A percentile compares a stretch with the other conserved stretches of the same genome.
Conservation (phyloP, 140 eudicot species). For the Anethum foeniculum region DNA sequence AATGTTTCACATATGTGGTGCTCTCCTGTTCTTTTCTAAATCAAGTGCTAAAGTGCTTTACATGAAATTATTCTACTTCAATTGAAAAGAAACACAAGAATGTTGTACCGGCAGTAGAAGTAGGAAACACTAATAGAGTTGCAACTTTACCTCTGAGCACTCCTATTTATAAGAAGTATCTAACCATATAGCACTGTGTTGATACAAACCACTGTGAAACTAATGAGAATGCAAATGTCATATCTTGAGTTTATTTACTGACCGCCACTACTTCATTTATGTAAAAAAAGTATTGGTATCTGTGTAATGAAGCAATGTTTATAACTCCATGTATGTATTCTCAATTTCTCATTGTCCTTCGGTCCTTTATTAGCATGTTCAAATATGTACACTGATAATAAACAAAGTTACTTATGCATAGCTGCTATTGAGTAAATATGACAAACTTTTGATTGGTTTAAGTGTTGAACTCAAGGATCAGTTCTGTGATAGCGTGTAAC, state of each 20-base stretch:
- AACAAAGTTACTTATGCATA: not conserved
- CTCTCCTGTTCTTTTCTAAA: not conserved
- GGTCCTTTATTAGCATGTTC: not conserved
- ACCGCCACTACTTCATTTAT: not conserved
- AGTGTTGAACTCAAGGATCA: not conserved
- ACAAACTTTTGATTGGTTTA: conserved; percentile 1
- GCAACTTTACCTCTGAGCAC: not conserved
- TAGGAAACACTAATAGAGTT: not conserved
- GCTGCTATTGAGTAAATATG: not conserved
- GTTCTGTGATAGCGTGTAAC: not conserved
- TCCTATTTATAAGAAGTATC: not conserved
- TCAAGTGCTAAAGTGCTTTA: not conserved
- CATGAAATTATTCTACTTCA: not conserved
- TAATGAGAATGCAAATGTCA: not conserved
- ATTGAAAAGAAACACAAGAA: not conserved
- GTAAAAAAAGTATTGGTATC: not conserved
- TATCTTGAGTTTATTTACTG: not conserved
- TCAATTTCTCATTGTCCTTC: not conserved
- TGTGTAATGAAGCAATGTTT: not conserved
- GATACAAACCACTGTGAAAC: not conserved
- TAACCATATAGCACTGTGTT: not conserved
- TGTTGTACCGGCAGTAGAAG: not conserved
- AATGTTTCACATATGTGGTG: not conserved
- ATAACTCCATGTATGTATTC: not conserved
- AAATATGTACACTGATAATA: not conserved